phyloP scores from a whole-genome alignment of 345 rosid genomes.

The Hevea brasiliensis region DNA sequence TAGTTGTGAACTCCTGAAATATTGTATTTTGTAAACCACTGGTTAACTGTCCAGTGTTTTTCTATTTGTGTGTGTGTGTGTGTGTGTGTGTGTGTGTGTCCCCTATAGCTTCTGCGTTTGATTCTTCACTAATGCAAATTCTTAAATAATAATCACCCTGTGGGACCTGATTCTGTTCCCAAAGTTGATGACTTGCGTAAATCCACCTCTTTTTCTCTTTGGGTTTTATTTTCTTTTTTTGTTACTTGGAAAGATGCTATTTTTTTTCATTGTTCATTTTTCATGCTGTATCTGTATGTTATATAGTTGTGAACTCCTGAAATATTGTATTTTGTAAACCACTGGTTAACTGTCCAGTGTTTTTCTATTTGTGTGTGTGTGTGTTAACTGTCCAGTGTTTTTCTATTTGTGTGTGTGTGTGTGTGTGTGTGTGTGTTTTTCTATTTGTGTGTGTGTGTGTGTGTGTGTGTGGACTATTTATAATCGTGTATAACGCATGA shows the following conservation, averaged over 20 bases:
- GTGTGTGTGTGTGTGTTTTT: too few species aligned
- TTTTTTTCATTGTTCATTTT: neutral
- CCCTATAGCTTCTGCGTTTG: constrained; percentile 4
- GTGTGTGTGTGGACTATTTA: too few species aligned
- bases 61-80: too few species aligned
- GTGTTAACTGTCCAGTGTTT: neutral
- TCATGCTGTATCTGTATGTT: neutral
- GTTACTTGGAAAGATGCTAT: neutral
- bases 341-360: neutral
- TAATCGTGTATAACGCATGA: too few species aligned
- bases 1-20: neutral
- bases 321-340: neutral
- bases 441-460: too few species aligned
- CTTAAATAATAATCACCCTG: neutral
- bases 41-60: neutral
- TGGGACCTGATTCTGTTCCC: constrained; percentile 4
- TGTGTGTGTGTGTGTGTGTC: too few species aligned
- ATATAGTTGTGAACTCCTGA: neutral
- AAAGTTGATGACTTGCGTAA: neutral
- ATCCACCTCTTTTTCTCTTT: neutral
- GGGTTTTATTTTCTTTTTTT: neutral
- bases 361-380: neutral
- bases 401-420: neutral
- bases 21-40: neutral
- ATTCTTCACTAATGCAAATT: neutral